phyloP scores from a whole-genome alignment of 345 rosid species.

The Ceriops tagal region DNA sequence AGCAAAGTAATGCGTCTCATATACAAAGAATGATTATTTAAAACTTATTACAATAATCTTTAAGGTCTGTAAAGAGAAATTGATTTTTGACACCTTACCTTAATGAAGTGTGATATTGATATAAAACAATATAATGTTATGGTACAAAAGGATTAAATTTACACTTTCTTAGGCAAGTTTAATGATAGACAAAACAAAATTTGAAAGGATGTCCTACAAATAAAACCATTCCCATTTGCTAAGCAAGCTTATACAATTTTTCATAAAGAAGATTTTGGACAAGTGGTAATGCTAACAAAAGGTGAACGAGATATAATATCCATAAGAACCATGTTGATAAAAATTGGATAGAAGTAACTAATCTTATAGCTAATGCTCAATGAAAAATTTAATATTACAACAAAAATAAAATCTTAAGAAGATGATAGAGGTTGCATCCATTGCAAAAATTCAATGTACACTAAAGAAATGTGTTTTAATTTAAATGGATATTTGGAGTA shows the following conservation, averaged over 20 bases:
- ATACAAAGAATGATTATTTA: too few species aligned
- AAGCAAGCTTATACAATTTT: too few species aligned
- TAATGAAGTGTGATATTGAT: too few species aligned
- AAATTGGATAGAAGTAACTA: background rate
- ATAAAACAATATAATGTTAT: background rate
- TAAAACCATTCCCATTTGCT: too few species aligned
- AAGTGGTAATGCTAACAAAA: too few species aligned
- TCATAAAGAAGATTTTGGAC: too few species aligned
- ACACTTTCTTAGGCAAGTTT: background rate
- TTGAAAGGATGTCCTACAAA: too few species aligned
- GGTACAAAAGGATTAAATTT: background rate
- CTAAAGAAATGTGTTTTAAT: background rate
- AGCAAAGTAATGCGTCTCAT: background rate
- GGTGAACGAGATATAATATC: background rate
- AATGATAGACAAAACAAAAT: background rate
- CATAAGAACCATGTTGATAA: background rate
- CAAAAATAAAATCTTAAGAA: background rate
- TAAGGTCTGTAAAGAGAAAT: too few species aligned
- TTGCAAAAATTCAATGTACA: background rate
- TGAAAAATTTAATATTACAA: background rate
- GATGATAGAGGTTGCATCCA: background rate
- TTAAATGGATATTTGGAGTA: background rate
- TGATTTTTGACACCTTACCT: too few species aligned
- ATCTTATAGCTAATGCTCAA: background rate
- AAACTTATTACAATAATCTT: too few species aligned